Conservation (phyloP, 2,329 filamentous ascomycete genomes). For the Penicillium nordicum region DNA sequence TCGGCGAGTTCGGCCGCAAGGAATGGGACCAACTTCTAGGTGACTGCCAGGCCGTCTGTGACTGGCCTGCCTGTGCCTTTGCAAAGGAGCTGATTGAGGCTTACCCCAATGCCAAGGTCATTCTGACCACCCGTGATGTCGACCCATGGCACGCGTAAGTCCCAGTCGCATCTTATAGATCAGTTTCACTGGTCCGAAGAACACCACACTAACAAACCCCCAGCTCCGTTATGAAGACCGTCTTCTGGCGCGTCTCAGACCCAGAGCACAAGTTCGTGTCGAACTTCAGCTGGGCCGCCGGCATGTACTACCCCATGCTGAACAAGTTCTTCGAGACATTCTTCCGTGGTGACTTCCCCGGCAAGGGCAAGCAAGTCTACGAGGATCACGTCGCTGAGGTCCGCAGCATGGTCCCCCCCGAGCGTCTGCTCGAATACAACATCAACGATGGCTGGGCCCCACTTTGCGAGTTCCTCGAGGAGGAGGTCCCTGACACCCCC, state of each 20-base stretch:
- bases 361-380: slow-evolving; percentile 62
- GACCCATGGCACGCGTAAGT: slow-evolving; percentile 58
- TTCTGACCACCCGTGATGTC: slow-evolving; percentile 64
- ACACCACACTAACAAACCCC: not conserved
- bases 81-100: slow-evolving; percentile 67
- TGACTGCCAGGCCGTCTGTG: slow-evolving; percentile 64
- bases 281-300: slow-evolving; percentile 61
- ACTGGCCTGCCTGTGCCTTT: slow-evolving; percentile 66
- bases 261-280: slow-evolving; percentile 56
- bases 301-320: slow-evolving; percentile 68
- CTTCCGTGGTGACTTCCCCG: slow-evolving; percentile 65
- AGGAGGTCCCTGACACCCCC: slow-evolving; percentile 49
- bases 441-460: slow-evolving; percentile 55
- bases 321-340: slow-evolving; percentile 66
- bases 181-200: not conserved
- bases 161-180: not conserved
- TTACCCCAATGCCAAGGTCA: slow-evolving; percentile 69
- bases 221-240: slow-evolving; percentile 62
- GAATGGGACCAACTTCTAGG: slow-evolving; percentile 69
- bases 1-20: slow-evolving; percentile 61
- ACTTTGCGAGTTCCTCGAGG: slow-evolving; percentile 54
- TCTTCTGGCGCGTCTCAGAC: slow-evolving; percentile 65
- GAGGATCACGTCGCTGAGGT: slow-evolving; percentile 55
- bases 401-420: slow-evolving; percentile 46
- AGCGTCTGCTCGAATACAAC: slow-evolving; percentile 53